These are phyloP conservation scores for Penicillium sp. DNA, from an alignment of 2,329 filamentous ascomycete species.

Conservation along the genomic window DNA sequence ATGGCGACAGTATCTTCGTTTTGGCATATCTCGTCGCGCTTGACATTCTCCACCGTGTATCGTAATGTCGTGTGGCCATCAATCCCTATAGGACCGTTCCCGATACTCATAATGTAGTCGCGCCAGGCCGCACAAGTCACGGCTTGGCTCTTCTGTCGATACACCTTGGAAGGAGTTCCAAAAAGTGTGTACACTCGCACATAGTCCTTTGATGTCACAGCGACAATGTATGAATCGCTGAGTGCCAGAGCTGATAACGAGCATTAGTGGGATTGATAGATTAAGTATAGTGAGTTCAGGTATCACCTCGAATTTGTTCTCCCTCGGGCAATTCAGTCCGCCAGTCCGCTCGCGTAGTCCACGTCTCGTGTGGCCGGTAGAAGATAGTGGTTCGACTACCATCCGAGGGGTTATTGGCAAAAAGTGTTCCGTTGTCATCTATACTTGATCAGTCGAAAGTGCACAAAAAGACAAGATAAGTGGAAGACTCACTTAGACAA, in stretches of 20 bases:
- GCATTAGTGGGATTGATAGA: constrained; percentile 1
- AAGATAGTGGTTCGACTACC: constrained; percentile 78
- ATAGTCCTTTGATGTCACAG: constrained; percentile 82
- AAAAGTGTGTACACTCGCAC: constrained; percentile 91
- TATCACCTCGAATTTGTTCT: constrained; percentile 67
- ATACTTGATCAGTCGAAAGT: constrained; percentile 22
- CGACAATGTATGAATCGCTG: constrained; percentile 85
- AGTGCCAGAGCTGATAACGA: constrained; percentile 68
- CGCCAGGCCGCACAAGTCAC: constrained; percentile 93
- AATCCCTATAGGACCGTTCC: constrained; percentile 80
- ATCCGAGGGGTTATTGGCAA: constrained; percentile 71
- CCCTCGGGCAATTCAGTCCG: constrained; percentile 79
- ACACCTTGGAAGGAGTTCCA: constrained; percentile 83
- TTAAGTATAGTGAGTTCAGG: not conserved
- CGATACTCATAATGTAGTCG: constrained; percentile 94
- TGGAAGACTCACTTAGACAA: constrained; percentile 63
- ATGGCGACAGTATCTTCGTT: constrained; percentile 89
- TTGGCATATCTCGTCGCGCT: constrained; percentile 89
- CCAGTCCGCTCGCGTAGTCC: constrained; percentile 90
- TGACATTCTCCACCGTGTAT: constrained; percentile 93
- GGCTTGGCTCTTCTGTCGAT: constrained; percentile 87
- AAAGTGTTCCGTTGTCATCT: constrained; percentile 77
- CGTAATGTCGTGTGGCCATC: constrained; percentile 73
- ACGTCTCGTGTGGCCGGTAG: constrained; percentile 94
- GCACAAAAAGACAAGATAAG: not conserved